Conservation (phyloP, 805 yeast species). For the Candida chauliodis region DNA sequence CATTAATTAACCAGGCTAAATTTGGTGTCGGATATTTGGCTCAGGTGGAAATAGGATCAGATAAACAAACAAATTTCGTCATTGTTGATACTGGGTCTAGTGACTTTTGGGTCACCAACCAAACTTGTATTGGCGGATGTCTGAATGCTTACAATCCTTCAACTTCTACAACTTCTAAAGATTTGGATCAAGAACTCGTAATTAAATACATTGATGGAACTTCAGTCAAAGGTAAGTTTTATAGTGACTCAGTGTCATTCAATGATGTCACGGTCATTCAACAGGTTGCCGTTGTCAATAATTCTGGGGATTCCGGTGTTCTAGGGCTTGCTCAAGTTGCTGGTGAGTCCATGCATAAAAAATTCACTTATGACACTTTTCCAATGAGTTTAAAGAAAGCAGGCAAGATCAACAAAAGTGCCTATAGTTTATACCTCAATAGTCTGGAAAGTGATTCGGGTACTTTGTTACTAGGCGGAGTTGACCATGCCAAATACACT, state of each 20-base stretch:
- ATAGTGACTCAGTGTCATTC: slow-evolving; percentile 13
- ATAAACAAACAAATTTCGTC: slow-evolving; percentile 15
- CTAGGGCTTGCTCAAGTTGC: slow-evolving; percentile 15
- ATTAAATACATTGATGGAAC: slow-evolving; percentile 12
- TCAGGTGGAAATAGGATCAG: slow-evolving; percentile 12
- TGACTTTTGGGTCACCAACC: slow-evolving; percentile 19
- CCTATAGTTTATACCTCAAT: slow-evolving; percentile 38
- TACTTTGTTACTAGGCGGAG: slow-evolving; percentile 29
- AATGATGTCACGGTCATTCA: slow-evolving; percentile 12
- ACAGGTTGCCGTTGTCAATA: slow-evolving; percentile 17
- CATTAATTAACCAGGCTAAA: slow-evolving; percentile 2
- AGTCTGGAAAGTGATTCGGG: slow-evolving; percentile 19
- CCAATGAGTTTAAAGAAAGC: slow-evolving; percentile 29
- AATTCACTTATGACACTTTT: slow-evolving; percentile 22
- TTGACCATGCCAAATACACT: slow-evolving; percentile 25
- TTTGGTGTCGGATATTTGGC: slow-evolving; percentile 5
- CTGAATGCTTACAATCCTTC: slow-evolving; percentile 13
- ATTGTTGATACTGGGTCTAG: slow-evolving; percentile 24
- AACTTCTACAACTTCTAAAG: slow-evolving; percentile 8
- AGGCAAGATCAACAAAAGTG: slow-evolving; percentile 31
- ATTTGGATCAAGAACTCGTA: slow-evolving; percentile 6
- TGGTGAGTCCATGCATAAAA: slow-evolving; percentile 8
- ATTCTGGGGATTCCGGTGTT: slow-evolving; percentile 13
- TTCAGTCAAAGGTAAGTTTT: slow-evolving; percentile 14
- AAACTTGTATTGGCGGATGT: slow-evolving; percentile 13